Evolutionary conservation across 306 rosid genomes (phyloP), one percentile per base, ranked within the genome.

Genomic region (Erythrophleum fordii): DNA sequence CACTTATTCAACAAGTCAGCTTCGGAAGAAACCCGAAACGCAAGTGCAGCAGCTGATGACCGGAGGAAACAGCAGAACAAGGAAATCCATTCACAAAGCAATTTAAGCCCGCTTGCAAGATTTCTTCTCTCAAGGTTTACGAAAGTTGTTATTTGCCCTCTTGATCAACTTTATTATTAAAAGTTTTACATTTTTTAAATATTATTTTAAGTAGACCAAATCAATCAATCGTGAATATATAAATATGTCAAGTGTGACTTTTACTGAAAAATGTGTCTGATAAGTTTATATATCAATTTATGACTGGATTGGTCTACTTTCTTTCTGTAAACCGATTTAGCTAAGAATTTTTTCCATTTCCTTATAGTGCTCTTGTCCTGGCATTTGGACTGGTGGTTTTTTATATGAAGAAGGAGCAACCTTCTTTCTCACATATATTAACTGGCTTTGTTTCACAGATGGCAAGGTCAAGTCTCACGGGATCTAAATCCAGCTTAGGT

Each of bases 91-190:
- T 79, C 96, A 61, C 86, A 90, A 73, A 84, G 93, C 82, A 96
- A 92, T 82, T 83, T 92, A 82, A 96, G 97, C 77, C 93, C 99
- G 16, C 95, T 96, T 5, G 99, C 99, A 52, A 88, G 97, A 88
- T 96, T 96, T 87, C 92, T 96, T 88, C 93, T 96, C 72, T 92
- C 99, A 52, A 96, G 99, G 99, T 96, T 79, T 64, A 84, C 79
- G 51, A 26, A 76, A 81, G 71, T 81, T 73, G 17, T 69, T 37
- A 23, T 83, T 83, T 73, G 31, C 65, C 77, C 49, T 4, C 20
- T 28, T 48, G 51, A 72, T 83, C 59, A 35, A 64, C 71, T 66
- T 53, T 31, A 12, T 66, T 37, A 52, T 82, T 11, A 28, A 64
- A 78, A 77, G 41, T 73, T 78, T 41, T 48, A 60, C 22, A 60